Evolutionary conservation across 495 filamentous ascomycete species (phyloP), one percentile per base, ranked within the genome.

Genomic region (Peziza echinospora): DNA sequence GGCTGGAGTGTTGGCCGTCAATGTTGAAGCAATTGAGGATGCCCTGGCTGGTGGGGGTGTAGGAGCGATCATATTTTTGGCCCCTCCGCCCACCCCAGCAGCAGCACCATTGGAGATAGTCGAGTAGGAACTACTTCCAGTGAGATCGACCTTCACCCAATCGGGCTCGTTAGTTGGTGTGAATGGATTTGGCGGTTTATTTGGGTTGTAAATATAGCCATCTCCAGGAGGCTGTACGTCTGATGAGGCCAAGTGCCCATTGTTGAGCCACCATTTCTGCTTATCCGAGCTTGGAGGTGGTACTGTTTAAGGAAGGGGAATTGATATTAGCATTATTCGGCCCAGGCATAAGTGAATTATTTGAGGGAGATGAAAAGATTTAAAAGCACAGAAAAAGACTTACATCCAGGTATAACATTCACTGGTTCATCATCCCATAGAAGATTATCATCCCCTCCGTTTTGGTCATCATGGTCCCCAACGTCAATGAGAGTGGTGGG

Each of bases 181-280:
- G 53, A 91, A 94, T 1, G 89, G 89, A 58, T 97, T 97, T 6
- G 78, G 71, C 5, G 74, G 77, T 22, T 84, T 72, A 41, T 75
- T 65, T 2, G 73, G 68, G 61, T 93, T 93, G 9, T 77, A 69
- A 16, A 77, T 61, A 30, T 70, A 64, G 7, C 69, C 70, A 22
- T 65, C 62, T 21, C 65, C 64, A 2, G 84, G 80, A 19, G 82
- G 76, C 26, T 67, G 67, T 23, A 91, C 53, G 11, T 61, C 66
- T 19, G 85, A 86, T 48, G 77, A 77, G 7, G 80, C 84, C 44
- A 81, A 77, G 48, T 77, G 72, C 25, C 79, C 80, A 60, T 84
- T 82, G 44, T 92, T 80, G 23, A 96, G 66, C 89, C 89, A 97
- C 89, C 89, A 97, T 63, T 83, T 92, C 49, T 76, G 71, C 26